Base-by-base conservation (phyloP, 345 rosid genomes). In the Abelmoschus esculentus region DNA sequence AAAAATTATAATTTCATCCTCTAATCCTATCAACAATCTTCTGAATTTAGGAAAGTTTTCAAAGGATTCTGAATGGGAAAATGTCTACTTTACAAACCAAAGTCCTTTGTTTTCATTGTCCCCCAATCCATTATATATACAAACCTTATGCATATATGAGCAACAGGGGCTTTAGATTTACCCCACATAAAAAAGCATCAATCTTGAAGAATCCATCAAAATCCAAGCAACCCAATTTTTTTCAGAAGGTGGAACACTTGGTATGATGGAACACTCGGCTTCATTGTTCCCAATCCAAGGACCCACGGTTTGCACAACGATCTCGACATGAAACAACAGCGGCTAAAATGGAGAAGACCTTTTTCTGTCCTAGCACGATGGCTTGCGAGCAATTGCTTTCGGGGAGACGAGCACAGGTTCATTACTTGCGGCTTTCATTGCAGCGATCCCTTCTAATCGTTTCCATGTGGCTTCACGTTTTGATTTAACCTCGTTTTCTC, bases 371-470 rank as follows among this genome's bases (percentile, higher is more conserved):
- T 82, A 82, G 74, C 88, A 78, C 32, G 86, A 82, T 32, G 77
- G 67, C 9, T 73, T 47, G 31, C 81, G 77, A 31, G 62, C 29
- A 9, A 60, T 54, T 31, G n/a, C 52, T 64, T 75, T 77, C 1
- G 79, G 80, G 71, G 84, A 79, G 74, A 85, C 76, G 2, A 82
- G 87, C 70, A 80, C 86, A 0, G 87, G 76, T 62, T 82, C 85
- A 2, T 70, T 79, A 57, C 82, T 80, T 36, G 86, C 19, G 8
- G 87, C 84, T 78, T 80, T 86, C 85, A 74, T 77, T 65, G 85
- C 90, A 18, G 92, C 97, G 29, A 83, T 85, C 64, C 86, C 86
- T 53, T 90, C 90, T 72, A 91, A 79, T 56, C 87, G 87, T 72
- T 83, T 86, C 97, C 97, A 91, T 17, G 74, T 85, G 64, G 74